phyloP scores from a whole-genome alignment of 2,329 filamentous ascomycete species.

The Apiospora marii region DNA sequence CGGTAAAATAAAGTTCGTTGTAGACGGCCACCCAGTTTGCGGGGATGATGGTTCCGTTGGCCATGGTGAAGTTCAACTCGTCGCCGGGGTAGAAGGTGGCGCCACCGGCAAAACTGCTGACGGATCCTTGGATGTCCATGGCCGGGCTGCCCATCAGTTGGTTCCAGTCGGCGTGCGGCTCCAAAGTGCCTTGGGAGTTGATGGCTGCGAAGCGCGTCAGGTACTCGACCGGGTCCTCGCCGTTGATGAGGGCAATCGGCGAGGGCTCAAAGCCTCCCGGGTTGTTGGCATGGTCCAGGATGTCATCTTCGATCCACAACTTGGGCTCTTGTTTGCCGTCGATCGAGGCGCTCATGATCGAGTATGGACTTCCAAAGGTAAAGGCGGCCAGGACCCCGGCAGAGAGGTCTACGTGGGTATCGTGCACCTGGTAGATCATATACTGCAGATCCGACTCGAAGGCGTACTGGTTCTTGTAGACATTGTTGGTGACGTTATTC shows the following conservation, averaged over 20 bases:
- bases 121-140: conserved; percentile 36
- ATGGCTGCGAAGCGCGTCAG: conserved; percentile 42
- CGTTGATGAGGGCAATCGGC: conserved; percentile 43
- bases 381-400: conserved; percentile 42
- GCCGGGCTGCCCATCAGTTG: conserved; percentile 42
- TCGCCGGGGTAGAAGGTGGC: conserved; percentile 46
- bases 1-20: conserved; percentile 26
- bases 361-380: conserved; percentile 41
- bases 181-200: conserved; percentile 46
- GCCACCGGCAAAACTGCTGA: conserved; percentile 40
- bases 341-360: conserved; percentile 41
- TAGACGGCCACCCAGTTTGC: conserved; percentile 29
- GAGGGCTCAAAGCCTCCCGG: conserved; percentile 30
- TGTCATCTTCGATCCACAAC: conserved; percentile 39
- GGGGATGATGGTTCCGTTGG: conserved; percentile 34
- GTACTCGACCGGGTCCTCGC: conserved; percentile 36
- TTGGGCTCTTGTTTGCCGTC: conserved; percentile 45
- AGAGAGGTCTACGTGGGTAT: conserved; percentile 43
- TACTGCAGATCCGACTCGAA: conserved; percentile 44
- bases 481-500: conserved; percentile 41
- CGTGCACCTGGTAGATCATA: conserved; percentile 43
- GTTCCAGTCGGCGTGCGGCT: conserved; percentile 53
- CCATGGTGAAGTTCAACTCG: conserved; percentile 39
- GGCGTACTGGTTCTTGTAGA: conserved; percentile 46
- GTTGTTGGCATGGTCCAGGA: conserved; percentile 29